Percentiles rank a stretch among this genome's conserved stretches.
Evolutionary conservation across 2,329 filamentous ascomycete genomes (phyloP).

Genomic region (Pseudocercospora vitis): DNA sequence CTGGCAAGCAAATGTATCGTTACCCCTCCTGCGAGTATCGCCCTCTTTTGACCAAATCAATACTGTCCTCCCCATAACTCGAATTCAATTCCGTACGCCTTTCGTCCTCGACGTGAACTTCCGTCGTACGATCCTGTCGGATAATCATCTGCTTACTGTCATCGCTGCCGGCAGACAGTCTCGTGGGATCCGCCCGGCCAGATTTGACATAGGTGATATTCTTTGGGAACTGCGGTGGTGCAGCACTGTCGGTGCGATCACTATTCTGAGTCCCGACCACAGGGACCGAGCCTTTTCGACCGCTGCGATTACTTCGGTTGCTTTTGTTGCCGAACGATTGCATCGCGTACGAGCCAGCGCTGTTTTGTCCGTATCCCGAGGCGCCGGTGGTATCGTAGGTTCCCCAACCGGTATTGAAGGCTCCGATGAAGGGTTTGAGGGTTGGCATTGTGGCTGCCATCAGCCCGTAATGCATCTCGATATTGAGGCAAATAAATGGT

Average conservation of each 20-base stretch:
- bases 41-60: constrained; percentile 7
- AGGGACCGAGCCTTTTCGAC: constrained; percentile 10
- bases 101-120: constrained; percentile 24
- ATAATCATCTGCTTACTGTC: constrained; percentile 28
- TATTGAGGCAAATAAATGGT: constrained; percentile 28
- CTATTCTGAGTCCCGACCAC: constrained; percentile 6
- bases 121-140: constrained; percentile 26
- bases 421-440: constrained; percentile 28
- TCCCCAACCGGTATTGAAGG: constrained; percentile 31
- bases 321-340: constrained; percentile 19
- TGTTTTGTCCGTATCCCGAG: constrained; percentile 23
- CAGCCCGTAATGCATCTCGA: constrained; percentile 31
- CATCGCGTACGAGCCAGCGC: constrained; percentile 24
- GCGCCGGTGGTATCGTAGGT: constrained; percentile 25
- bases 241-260: constrained; percentile 1
- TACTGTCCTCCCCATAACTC: constrained; percentile 10
- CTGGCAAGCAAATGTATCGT: not conserved
- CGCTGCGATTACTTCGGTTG: constrained; percentile 7
- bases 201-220: constrained; percentile 22
- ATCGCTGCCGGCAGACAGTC: constrained; percentile 21
- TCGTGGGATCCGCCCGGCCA: not conserved
- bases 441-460: constrained; percentile 30
- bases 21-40: constrained; percentile 2
- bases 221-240: constrained; percentile 16
- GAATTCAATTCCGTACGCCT: not conserved